Percentiles rank a stretch among this genome's conserved stretches.
Conservation (phyloP, 257 asterid genomes). For the Solanum infundibuliforme region DNA sequence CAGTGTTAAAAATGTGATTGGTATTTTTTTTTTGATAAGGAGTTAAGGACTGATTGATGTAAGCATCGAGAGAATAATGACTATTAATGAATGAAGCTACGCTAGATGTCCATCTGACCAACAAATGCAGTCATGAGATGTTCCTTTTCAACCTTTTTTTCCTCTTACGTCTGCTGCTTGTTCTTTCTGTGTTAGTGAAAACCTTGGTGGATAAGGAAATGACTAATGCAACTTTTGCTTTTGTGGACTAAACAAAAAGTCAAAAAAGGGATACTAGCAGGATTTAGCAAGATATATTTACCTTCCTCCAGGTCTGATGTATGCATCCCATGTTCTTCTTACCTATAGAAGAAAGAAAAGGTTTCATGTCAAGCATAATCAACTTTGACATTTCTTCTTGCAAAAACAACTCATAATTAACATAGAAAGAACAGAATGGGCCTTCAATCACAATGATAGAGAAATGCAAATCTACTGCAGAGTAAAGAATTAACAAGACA, state of each 20-base stretch:
- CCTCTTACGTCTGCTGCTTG: not conserved
- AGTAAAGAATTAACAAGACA: not conserved
- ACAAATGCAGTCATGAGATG: not conserved
- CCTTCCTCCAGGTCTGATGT: conserved; percentile 92
- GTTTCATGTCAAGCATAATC: not conserved
- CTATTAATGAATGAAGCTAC: not conserved
- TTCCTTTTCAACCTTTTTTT: not conserved
- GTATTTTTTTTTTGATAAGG: not conserved
- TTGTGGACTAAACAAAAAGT: too few relatives aligned
- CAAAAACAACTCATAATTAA: not conserved
- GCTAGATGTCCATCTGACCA: not conserved
- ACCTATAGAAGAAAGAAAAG: conserved; percentile 37
- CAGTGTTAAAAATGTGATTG: not conserved
- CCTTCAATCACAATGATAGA: not conserved
- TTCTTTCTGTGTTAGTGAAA: not conserved
- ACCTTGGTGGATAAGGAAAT: not conserved
- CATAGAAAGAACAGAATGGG: not conserved
- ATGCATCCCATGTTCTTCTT: conserved; percentile 92
- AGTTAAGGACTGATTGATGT: not conserved
- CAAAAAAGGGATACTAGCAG: not conserved
- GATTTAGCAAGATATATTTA: conserved; percentile 6
- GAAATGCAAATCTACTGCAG: not conserved
- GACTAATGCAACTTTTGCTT: not conserved
- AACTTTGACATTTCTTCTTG: not conserved
- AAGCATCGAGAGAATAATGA: not conserved